Evolutionary conservation across 169 alveolate species (phyloP).

Genomic region (Cryptosporidium meleagridis): DNA sequence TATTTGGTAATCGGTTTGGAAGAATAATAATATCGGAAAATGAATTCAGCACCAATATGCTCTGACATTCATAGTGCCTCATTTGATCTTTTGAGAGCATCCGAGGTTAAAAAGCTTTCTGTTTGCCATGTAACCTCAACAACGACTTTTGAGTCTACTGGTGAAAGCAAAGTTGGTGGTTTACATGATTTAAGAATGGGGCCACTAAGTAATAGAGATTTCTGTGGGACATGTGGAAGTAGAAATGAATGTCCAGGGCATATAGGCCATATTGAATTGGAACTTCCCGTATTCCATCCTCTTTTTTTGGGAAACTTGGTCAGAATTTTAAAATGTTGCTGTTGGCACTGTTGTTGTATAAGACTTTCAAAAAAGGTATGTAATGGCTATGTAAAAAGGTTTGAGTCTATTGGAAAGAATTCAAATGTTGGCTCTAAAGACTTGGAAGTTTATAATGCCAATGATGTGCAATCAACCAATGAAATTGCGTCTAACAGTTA

Average conservation of each 20-base stretch:
- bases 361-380: slow-evolving; percentile 77
- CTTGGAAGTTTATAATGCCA: slow-evolving; percentile 40
- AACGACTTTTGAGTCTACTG: slow-evolving; percentile 59
- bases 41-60: slow-evolving; percentile 67
- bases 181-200: slow-evolving; percentile 95
- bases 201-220: slow-evolving; percentile 89
- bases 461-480: slow-evolving; percentile 74
- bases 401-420: slow-evolving; percentile 76
- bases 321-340: slow-evolving; percentile 89
- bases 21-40: slow-evolving; percentile 10
- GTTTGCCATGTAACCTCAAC: slow-evolving; percentile 66
- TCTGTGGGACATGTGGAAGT: slow-evolving; percentile 91
- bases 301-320: slow-evolving; percentile 88
- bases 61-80: slow-evolving; percentile 70
- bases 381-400: slow-evolving; percentile 75
- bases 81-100: slow-evolving; percentile 64
- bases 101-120: slow-evolving; percentile 67
- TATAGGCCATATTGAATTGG: slow-evolving; percentile 93
- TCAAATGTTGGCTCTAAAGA: slow-evolving; percentile 77
- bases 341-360: slow-evolving; percentile 81
- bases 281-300: slow-evolving; percentile 94
- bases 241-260: slow-evolving; percentile 96
- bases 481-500: slow-evolving; percentile 75
- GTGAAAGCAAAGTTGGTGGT: slow-evolving; percentile 82
- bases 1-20: neutral